Base-by-base conservation (phyloP, 441 rosid genomes). In the Omphalea diandra region DNA sequence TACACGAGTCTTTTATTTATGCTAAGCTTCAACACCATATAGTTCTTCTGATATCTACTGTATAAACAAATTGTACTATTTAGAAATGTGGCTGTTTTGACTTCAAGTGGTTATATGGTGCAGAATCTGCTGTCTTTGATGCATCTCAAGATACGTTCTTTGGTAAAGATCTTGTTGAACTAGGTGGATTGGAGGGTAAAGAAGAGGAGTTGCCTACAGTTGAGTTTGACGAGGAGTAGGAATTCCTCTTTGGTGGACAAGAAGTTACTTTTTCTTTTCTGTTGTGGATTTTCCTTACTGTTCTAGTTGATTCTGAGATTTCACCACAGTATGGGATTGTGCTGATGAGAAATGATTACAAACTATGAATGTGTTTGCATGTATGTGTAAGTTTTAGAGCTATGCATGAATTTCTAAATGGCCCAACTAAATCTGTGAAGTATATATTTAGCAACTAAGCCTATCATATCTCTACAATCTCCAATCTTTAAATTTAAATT, bases 81-180 rank as follows among this genome's bases (percentile, higher is more conserved):
- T 18, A 31, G 35, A 52, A 43, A 17, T 57, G 26, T 7, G 12
- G 14, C 52, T n/a, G 50, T 56, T 7, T 55, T 41, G 5, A 50
- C 67, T 46, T 26, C 54, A 63, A 15, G 53, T 63, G 27, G n/a
- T 73, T 72, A 27, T 47, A 41, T 68, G 73, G 58, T 75, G 83
- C 84, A 84, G 95, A 75, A 70, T 73, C 1, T 70, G 57, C 92
- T 29, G 78, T 86, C 71, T 93, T 90, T 82, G 98, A 93, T 79
- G 96, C 98, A 62, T 90, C 98, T 5, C 97, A 93, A 69, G 90
- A 93, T 81, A 94, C 95, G 24, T 93, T 93, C 75, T 93, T 93
- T 65, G 98, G 98, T 70, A 81, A 85, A 52, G 90, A 93, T 78
- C 88, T 75, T 54, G 84, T 86, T 3, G 98, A 93, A 82, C 72